phyloP scores from a whole-genome alignment of 306 rosid species.

The Pterocarpus santalinus region DNA sequence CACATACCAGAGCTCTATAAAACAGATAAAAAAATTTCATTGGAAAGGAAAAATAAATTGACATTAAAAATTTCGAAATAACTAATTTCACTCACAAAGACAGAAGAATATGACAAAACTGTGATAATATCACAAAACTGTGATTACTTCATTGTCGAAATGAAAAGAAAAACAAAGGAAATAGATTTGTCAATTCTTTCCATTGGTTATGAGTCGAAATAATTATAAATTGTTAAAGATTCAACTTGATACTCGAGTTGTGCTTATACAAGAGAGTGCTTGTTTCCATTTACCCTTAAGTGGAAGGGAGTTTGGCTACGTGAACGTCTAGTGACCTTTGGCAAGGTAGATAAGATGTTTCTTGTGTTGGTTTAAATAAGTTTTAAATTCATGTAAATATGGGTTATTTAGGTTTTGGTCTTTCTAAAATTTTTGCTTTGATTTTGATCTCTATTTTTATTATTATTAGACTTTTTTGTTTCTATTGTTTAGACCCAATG shows the following conservation, averaged over 20 bases:
- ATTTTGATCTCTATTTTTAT: no score
- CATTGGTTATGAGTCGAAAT: neutral
- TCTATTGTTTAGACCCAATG: no score
- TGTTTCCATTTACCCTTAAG: neutral
- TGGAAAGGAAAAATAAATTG: neutral
- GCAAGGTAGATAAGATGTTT: neutral
- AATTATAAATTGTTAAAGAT: neutral
- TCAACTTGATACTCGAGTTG: neutral
- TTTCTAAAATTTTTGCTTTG: no score
- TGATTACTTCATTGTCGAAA: no score
- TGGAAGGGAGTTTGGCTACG: neutral
- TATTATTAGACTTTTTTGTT: no score
- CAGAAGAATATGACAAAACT: no score
- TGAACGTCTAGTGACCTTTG: neutral
- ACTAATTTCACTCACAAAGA: neutral
- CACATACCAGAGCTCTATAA: neutral
- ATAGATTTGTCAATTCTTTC: neutral
- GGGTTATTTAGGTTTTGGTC: no score
- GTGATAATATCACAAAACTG: no score
- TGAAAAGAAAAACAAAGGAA: neutral
- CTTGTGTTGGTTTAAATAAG: neutral
- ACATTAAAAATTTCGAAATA: neutral
- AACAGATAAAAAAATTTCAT: neutral
- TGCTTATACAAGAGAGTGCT: neutral
- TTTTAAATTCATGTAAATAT: no score